Evolutionary conservation across 495 filamentous ascomycete species (phyloP), one percentile per base, ranked within the genome.

Genomic region (Amphirosellinia nigrospora): DNA sequence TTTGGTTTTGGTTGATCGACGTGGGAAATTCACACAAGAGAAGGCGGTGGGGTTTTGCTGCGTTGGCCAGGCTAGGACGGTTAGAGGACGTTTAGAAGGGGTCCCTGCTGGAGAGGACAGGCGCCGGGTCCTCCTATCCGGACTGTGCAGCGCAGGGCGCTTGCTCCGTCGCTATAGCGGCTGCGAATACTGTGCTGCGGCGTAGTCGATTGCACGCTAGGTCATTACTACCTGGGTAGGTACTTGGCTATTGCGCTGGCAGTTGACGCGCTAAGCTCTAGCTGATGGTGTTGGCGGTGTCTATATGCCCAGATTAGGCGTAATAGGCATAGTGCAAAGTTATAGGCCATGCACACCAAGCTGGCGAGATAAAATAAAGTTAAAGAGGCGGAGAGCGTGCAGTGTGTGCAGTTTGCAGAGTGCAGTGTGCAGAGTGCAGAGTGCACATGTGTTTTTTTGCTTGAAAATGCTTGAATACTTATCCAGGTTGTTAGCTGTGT

Each of bases 11-110:
- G 16, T 7, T 38, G 45, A 38, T 61, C 28, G 46, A 48, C 39
- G 38, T 59, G 46, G 67, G 68, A 52, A 50, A 39, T 65, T 70
- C 43, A 55, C 55, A 70, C n/a, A n/a, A n/a, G n/a, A n/a, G n/a
- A 63, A 41, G 53, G 59, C 61, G 66, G 68, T 55, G 56, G 68
- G 28, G 46, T 59, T 63, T 63, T 55, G 68, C 38, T 36, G 62
- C 30, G 62, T 21, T 70, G 62, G 59, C 63, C 64, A 56, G 19
- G 66, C 72, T 46, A n/a, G 43, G n/a, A n/a, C n/a, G n/a, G n/a
- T n/a, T n/a, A n/a, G n/a, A n/a, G n/a, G n/a, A n/a, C n/a, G n/a
- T n/a, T n/a, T n/a, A n/a, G n/a, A n/a, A 48, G n/a, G 15, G 43
- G 43, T n/a, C 8, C 43, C 21, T 8, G 16, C 16, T n/a, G 19